phyloP scores from a whole-genome alignment of 495 filamentous ascomycete genomes.

The Peziza echinospora region DNA sequence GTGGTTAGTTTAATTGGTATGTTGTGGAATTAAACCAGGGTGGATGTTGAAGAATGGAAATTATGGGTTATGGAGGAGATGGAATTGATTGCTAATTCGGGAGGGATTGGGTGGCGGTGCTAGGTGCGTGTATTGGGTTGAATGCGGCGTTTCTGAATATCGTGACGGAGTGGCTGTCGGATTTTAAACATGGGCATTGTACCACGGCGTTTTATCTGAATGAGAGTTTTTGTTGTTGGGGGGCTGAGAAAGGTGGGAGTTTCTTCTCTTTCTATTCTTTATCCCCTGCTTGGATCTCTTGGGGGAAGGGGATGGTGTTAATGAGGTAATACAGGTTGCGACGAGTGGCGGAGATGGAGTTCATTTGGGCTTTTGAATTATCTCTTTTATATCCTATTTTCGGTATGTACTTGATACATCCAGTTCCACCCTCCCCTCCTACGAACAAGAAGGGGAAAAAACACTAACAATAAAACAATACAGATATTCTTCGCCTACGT shows the following conservation, averaged over 20 bases:
- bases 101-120: no score
- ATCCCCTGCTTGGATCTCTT: no score
- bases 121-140: conserved; percentile 64
- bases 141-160: conserved; percentile 93
- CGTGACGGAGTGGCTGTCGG: conserved; percentile 87
- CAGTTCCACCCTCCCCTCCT: background rate
- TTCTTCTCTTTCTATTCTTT: background rate
- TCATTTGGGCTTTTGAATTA: conserved; percentile 61
- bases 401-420: conserved; percentile 33
- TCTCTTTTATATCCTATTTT: conserved; percentile 68
- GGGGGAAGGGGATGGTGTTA: no score
- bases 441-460: background rate
- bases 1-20: conserved; percentile 75
- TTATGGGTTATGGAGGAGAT: no score
- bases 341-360: conserved; percentile 81
- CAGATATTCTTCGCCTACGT: conserved; percentile 64
- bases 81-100: no score
- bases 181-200: conserved; percentile 88
- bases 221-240: conserved; percentile 97
- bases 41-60: background rate
- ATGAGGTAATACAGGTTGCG: conserved; percentile 36
- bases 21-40: background rate
- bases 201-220: conserved; percentile 92
- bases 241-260: conserved; percentile 57
- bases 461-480: background rate